Evolutionary conservation across 192 early-diverging fungal genomes (phyloP).

Genomic region (Physocladia obscura): DNA sequence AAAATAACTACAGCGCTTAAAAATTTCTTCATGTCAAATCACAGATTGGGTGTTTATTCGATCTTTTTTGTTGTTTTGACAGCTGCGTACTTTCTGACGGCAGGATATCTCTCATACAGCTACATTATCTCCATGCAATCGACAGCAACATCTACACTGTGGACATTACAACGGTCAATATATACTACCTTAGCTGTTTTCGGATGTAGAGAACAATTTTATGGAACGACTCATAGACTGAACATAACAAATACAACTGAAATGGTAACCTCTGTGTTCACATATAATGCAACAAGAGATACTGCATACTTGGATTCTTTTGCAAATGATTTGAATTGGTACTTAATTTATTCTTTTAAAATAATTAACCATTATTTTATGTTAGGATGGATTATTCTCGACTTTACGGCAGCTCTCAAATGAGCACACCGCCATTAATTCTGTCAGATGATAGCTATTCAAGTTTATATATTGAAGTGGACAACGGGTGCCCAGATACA

Average conservation of each 20-base stretch:
- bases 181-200: constrained; percentile 17
- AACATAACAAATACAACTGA: background rate
- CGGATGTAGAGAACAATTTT: background rate
- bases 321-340: background rate
- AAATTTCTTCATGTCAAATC: constrained; percentile 7
- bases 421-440: constrained; percentile 1
- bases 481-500: constrained; percentile 27
- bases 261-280: too few relatives aligned
- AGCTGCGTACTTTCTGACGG: background rate
- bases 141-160: constrained; percentile 18
- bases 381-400: constrained; percentile 14
- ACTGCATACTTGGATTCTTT: background rate
- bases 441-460: background rate
- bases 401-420: constrained; percentile 5
- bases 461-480: constrained; percentile 16
- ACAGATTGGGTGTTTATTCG: constrained; percentile 3
- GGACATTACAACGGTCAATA: constrained; percentile 12
- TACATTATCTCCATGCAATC: background rate
- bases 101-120: background rate
- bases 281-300: background rate
- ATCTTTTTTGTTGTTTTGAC: background rate
- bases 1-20: background rate
- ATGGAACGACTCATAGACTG: background rate
- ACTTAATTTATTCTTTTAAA: background rate
- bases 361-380: background rate